phyloP scores from a whole-genome alignment of 2,329 filamentous ascomycete species.

The Colletotrichum cuscutae region DNA sequence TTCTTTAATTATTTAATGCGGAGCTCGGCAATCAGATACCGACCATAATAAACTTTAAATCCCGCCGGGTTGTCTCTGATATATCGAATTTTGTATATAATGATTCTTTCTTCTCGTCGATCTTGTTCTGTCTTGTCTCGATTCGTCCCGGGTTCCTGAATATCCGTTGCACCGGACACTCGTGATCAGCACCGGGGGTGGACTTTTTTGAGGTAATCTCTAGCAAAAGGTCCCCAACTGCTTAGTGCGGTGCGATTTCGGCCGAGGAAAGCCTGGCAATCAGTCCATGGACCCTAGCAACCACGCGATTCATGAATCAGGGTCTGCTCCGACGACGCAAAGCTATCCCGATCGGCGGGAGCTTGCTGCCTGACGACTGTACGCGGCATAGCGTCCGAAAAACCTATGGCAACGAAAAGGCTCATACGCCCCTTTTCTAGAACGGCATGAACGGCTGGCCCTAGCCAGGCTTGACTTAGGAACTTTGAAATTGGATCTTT shows the following conservation, averaged over 20 bases:
- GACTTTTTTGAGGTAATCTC: neutral
- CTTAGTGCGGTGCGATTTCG: neutral
- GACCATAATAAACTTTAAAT: neutral
- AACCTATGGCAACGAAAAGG: neutral
- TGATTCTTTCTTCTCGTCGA: neutral
- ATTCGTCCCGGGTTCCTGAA: neutral
- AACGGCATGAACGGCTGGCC: neutral
- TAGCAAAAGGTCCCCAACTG: neutral
- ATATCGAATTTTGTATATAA: neutral
- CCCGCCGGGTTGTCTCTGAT: neutral
- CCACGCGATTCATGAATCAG: slow-evolving; percentile 23
- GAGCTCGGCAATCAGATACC: neutral
- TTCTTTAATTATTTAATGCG: neutral
- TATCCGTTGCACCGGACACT: neutral
- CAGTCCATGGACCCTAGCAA: neutral
- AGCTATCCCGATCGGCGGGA: neutral
- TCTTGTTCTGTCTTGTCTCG: neutral
- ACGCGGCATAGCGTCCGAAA: neutral
- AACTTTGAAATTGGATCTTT: neutral
- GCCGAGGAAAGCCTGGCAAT: neutral
- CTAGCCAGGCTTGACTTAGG: neutral
- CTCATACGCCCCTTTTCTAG: neutral
- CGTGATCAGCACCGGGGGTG: neutral
- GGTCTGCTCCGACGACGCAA: neutral
- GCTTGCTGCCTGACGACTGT: neutral